These are phyloP conservation scores for Aspergillus pseudotamarii DNA, from an alignment of 2,329 filamentous ascomycete species.

Conservation along the genomic window DNA sequence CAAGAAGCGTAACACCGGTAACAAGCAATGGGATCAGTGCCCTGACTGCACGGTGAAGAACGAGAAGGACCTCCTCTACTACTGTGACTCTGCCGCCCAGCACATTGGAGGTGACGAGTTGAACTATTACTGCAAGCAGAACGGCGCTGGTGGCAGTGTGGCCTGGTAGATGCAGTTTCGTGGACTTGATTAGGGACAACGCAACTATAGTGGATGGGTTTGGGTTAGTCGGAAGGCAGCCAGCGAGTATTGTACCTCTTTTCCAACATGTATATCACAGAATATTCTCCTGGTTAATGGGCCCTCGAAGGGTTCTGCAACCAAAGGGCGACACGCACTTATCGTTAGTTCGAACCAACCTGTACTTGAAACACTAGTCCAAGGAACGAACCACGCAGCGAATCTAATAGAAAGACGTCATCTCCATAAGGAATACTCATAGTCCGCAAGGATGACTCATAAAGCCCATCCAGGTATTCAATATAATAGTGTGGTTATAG, in stretches of 20 bases:
- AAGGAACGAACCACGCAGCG: neutral
- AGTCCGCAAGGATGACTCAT: too few relatives aligned
- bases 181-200: neutral
- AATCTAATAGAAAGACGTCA: too few relatives aligned
- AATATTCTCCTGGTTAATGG: neutral
- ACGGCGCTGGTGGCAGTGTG: slow-evolving; percentile 18
- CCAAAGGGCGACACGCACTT: neutral
- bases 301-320: neutral
- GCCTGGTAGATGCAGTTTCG: slow-evolving; percentile 12
- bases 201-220: neutral
- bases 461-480: too few relatives aligned
- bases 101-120: slow-evolving; percentile 28
- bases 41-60: slow-evolving; percentile 22
- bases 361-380: neutral
- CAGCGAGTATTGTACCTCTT: neutral
- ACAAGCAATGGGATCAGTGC: slow-evolving; percentile 25
- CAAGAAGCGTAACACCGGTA: slow-evolving; percentile 25
- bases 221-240: too few relatives aligned
- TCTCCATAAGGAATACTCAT: too few relatives aligned
- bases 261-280: neutral
- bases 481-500: too few relatives aligned
- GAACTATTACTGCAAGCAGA: slow-evolving; percentile 24
- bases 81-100: slow-evolving; percentile 22
- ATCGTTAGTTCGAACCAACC: neutral
- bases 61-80: slow-evolving; percentile 19